Conservation (phyloP, 2,329 filamentous ascomycete species). For the Metarhizium anisopliae region DNA sequence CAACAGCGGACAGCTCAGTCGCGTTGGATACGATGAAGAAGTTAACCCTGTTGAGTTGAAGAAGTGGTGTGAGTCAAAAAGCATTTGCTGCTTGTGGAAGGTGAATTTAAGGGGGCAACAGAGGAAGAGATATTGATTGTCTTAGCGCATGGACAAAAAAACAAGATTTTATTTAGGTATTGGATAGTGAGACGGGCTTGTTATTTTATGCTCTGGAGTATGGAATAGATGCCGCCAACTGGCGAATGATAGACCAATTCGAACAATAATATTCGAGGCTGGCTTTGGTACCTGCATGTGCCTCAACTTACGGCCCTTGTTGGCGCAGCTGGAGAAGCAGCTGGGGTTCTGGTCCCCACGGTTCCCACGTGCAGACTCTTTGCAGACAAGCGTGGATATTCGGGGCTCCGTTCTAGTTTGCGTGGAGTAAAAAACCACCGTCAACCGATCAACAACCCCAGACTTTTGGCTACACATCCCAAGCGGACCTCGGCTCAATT, state of each 20-base stretch:
- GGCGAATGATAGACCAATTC: not conserved
- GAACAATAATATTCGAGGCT: no score
- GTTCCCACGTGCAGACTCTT: no score
- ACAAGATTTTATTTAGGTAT: not conserved
- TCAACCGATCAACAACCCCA: not conserved
- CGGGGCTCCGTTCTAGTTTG: not conserved
- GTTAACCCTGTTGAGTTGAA: constrained; percentile 60
- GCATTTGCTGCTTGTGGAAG: constrained; percentile 74
- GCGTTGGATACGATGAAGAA: constrained; percentile 56
- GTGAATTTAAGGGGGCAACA: constrained; percentile 43
- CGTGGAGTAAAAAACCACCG: not conserved
- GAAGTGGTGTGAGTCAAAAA: constrained; percentile 82
- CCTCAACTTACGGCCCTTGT: no score
- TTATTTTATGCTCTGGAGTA: not conserved
- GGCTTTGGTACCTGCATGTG: no score
- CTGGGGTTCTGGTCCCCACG: no score
- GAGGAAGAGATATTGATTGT: constrained; percentile 29
- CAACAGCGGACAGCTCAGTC: constrained; percentile 59
- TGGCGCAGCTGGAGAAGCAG: no score
- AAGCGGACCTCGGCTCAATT: constrained; percentile 8
- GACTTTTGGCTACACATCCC: not conserved
- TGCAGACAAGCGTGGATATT: no score
- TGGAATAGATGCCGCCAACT: not conserved
- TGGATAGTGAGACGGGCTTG: not conserved
- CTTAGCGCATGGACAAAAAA: not conserved